A percentile compares a stretch with the other conserved stretches of the same genome.
Conservation (phyloP, 345 rosid species). For the Lagerstroemia speciosa region DNA sequence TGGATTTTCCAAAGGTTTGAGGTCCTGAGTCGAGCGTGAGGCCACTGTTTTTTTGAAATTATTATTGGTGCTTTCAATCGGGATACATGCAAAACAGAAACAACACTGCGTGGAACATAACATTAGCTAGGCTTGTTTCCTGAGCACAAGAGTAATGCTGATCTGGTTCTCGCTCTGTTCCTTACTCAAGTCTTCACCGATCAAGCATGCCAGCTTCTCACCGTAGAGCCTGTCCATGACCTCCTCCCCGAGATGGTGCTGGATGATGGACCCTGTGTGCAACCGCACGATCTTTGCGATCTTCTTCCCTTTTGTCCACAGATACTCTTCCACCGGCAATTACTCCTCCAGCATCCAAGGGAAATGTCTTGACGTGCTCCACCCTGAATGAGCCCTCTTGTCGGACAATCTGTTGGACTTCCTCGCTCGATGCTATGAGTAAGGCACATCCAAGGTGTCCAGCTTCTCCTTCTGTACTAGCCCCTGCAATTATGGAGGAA, state of each 20-base stretch:
- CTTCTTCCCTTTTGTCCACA: neutral
- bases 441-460: constrained; percentile 15
- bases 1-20: too few species aligned
- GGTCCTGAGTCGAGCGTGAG: too few species aligned
- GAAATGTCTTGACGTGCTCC: constrained; percentile 9
- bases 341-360: neutral
- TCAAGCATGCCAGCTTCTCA: neutral
- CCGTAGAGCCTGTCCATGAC: constrained; percentile 15
- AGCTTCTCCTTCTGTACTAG: constrained; percentile 13
- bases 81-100: too few species aligned
- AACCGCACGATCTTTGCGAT: neutral
- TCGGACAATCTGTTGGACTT: constrained; percentile 5
- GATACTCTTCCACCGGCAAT: too few species aligned
- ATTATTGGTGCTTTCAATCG: too few species aligned
- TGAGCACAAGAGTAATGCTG: constrained; percentile 1
- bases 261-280: constrained; percentile 13
- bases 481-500: constrained; percentile 9
- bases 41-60: too few species aligned
- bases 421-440: constrained; percentile 8
- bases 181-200: constrained; percentile 1
- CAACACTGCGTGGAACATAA: too few species aligned
- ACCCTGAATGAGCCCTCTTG: constrained; percentile 8
- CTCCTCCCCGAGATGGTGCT: constrained; percentile 13
- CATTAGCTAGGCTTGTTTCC: neutral
- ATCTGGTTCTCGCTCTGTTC: neutral